Conservation (phyloP, 352 stramenopile species). For the Globisporangium yorkense region DNA sequence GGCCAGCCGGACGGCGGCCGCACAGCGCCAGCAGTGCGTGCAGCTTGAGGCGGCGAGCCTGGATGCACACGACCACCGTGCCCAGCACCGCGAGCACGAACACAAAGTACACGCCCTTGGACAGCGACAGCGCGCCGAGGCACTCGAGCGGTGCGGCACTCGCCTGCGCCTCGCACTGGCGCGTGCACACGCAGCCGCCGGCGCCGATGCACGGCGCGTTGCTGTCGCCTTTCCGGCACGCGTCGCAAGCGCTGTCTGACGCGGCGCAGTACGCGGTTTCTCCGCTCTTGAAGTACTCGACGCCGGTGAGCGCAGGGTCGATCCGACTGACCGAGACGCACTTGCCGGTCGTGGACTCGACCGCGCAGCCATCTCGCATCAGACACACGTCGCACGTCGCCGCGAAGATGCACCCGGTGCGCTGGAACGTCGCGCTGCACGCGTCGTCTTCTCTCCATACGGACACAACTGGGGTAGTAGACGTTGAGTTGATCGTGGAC, state of each 20-base stretch:
- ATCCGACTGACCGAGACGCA: slow-evolving; percentile 24
- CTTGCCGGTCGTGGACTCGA: slow-evolving; percentile 32
- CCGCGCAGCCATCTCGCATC: slow-evolving; percentile 18
- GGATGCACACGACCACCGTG: slow-evolving; percentile 8
- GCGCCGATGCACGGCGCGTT: slow-evolving; percentile 16
- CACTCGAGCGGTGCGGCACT: slow-evolving; percentile 5
- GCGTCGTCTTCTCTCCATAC: slow-evolving; percentile 9
- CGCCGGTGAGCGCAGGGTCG: slow-evolving; percentile 4
- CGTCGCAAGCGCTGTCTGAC: slow-evolving; percentile 17
- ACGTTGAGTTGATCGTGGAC: not conserved
- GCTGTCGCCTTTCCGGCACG: slow-evolving; percentile 11
- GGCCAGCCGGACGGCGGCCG: not conserved
- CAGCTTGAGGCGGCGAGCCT: slow-evolving; percentile 5
- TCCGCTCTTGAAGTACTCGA: slow-evolving; percentile 19
- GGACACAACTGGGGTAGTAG: not conserved
- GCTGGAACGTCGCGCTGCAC: slow-evolving; percentile 4
- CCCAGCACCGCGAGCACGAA: slow-evolving; percentile 3
- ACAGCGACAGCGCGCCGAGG: slow-evolving; percentile 1
- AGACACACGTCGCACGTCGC: slow-evolving; percentile 14
- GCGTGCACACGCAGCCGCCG: slow-evolving; percentile 19
- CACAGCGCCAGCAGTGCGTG: slow-evolving; percentile 4
- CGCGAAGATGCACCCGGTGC: slow-evolving; percentile 8
- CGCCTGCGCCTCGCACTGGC: slow-evolving; percentile 18
- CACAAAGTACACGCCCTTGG: slow-evolving; percentile 8
- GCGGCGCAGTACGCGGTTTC: slow-evolving; percentile 21